These are phyloP conservation scores for Metarhizium album DNA, from an alignment of 2,329 filamentous ascomycete species.

Conservation along the genomic window DNA sequence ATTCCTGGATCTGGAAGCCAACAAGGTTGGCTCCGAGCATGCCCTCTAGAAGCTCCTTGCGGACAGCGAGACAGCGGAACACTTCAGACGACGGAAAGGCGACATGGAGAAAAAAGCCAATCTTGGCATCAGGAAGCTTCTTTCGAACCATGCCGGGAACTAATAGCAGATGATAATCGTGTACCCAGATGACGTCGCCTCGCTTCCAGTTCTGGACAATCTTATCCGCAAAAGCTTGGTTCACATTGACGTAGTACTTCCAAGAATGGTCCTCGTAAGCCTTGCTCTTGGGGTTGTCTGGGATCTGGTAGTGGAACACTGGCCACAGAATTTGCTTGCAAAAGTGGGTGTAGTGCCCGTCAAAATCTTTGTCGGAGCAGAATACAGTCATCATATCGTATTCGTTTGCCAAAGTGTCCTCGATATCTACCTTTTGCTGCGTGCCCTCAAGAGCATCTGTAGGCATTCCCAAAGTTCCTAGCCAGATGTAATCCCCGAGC, in stretches of 20 bases:
- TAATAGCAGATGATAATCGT: slow-evolving; percentile 88
- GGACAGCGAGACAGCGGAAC: slow-evolving; percentile 80
- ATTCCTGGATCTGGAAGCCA: slow-evolving; percentile 89
- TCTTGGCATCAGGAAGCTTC: slow-evolving; percentile 84
- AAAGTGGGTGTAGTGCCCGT: slow-evolving; percentile 90
- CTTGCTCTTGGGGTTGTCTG: slow-evolving; percentile 96
- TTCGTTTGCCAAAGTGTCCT: slow-evolving; percentile 69
- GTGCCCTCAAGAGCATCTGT: slow-evolving; percentile 72
- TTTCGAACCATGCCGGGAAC: slow-evolving; percentile 84
- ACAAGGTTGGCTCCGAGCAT: slow-evolving; percentile 89
- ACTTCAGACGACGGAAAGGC: slow-evolving; percentile 95
- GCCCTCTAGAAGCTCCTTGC: slow-evolving; percentile 78
- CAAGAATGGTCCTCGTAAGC: slow-evolving; percentile 96
- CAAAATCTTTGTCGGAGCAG: slow-evolving; percentile 82
- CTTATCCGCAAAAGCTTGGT: slow-evolving; percentile 84
- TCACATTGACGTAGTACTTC: slow-evolving; percentile 87
- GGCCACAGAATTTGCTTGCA: slow-evolving; percentile 98
- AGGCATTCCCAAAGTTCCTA: slow-evolving; percentile 88
- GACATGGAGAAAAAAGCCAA: slow-evolving; percentile 91
- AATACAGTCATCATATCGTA: slow-evolving; percentile 77
- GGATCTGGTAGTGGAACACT: slow-evolving; percentile 96
- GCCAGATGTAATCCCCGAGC: slow-evolving; percentile 71
- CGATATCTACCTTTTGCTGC: slow-evolving; percentile 70
- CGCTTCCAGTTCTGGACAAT: slow-evolving; percentile 89
- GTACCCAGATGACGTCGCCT: slow-evolving; percentile 86